Base-by-base conservation (phyloP, 352 stramenopile genomes). In the Globisporangium acanthophoron region DNA sequence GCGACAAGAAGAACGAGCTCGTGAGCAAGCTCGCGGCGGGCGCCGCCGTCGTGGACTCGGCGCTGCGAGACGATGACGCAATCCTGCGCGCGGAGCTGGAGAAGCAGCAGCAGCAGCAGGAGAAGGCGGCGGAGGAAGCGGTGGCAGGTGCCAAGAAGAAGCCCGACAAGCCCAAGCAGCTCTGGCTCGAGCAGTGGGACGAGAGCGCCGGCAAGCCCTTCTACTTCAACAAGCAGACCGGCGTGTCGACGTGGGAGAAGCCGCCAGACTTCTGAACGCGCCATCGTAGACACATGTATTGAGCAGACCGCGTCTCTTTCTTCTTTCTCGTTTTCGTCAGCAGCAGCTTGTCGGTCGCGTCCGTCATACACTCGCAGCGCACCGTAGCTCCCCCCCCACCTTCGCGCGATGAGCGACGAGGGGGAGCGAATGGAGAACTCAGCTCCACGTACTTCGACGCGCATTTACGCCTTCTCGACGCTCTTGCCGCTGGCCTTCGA, bases 221-320 rank as follows among this genome's bases (percentile, higher is more conserved):
- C 58, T 96, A 96, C 78, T 96, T 78, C 54, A 93, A 96, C 71
- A 87, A 86, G 57, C 74, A 91, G 64, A 95, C 83, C 8, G 80
- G 83, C 20, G 24, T 91, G 60, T 91, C 85, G 21, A 76, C 80
- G 6, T 96, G 83, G 83, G 82, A 91, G 21, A 90, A 90, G 67
- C 87, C 87, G 0, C 45, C 48, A 0, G 84, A 90, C 37, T 79
- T 92, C 11, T 61, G 41, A 37, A 6, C 15, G 12, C n/a, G 43
- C 1, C 11, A 16, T 27, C 24, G 20, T 16, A 31, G 20, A 33
- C 45, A n/a, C 45, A 8, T 33, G n/a, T 29, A 51, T 51, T 51
- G 5, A 11, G 18, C 43, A 24, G 5, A 6, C 18, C 12, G 13
- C 37, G 37, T 5, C 37, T 13, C 37, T 18, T 6, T 18, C 37